Evolutionary conservation across 208 protist species (phyloP), one percentile per base, ranked within the genome.

Genomic region (Porcisia deanei): DNA sequence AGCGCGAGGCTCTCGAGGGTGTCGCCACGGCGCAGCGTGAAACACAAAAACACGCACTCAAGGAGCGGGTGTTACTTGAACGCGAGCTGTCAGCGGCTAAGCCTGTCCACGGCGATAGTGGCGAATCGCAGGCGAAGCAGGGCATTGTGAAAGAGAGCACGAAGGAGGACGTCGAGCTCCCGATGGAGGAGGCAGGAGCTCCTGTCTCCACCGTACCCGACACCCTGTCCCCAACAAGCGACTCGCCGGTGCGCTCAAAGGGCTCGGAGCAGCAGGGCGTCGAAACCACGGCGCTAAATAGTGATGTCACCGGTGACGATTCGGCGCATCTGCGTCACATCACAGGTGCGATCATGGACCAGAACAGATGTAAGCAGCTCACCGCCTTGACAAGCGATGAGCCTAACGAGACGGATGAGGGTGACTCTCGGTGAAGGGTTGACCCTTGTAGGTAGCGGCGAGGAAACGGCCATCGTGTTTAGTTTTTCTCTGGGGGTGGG

Each of bases 251-350:
- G 30, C 52, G 16, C 10, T 59, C 53, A 7, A 55, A 58, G 12
- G 58, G 53, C 39, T 25, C 10, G 8, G n/a, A 45, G 6, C 25
- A 39, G 53, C 52, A 72, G 68, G 25, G 6, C 22, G 53, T 10
- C 9, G 25, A 5, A 18, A 72, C 53, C 22, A 1, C 34, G 47
- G 53, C 6, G n/a, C 34, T 9, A 4, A 30, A 9, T 0, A 61
- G 14, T 18, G 68, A 1, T 7, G 53, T 14, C 8, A 53, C 16
- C 16, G 68, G 0, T 39, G 53, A 72, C 14, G 53, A 58, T 1
- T 65, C 76, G 53, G 47, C 71, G 20, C 63, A 81, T 53, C 64
- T 81, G 49, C 76, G 76, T 12, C 53, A 76, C 18, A 66, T 81
- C 43, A 53, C 71, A 14, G 76, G 53, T 22, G 76, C 49, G 55